Evolutionary conservation across 306 rosid genomes (phyloP), one percentile per base, ranked within the genome.

Genomic region (Purshia tridentata): DNA sequence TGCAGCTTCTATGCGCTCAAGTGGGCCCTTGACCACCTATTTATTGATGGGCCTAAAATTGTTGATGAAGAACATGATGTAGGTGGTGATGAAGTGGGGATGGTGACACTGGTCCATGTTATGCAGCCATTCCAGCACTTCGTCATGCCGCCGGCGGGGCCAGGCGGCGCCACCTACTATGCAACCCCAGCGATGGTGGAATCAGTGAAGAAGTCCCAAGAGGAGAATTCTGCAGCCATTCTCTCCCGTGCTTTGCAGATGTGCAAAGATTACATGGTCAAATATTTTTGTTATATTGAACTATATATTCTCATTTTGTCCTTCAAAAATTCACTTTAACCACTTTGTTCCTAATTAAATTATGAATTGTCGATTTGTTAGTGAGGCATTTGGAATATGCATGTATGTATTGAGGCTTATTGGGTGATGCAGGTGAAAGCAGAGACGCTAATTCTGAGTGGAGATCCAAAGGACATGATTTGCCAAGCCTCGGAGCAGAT

Each of bases 401-500:
- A 29, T 29, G 35, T 29, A 29, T 29, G 2, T 29, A 29, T 29
- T 29, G 35, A 29, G 2, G 2, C 35, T 29, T 29, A 29, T 29
- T 29, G 35, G 35, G 1, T 29, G 35, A 29, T 66, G 83, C 75
- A 92, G 93, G 57, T 88, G 62, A 88, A 88, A 81, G 84, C 91
- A 19, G 88, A 92, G 68, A 82, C 87, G 57, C 45, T 92, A 0
- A 40, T 73, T 67, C 68, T 88, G 29, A 76, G 48, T 40, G 96
- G 98, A 51, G 93, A 92, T 11, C 77, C 97, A 42, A 89, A 90
- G 74, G 93, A 92, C 73, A 81, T 76, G 88, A 89, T 92, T 10
- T 89, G 98, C 69, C 79, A 88, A 49, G 89, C 90, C 2, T 76
- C 84, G 10, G 96, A 86, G 78, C 83, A 88, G 72, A 78, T 88